Evolutionary conservation across 2,329 filamentous ascomycete species (phyloP), one percentile per base, ranked within the genome.

Genomic region (Graphilbum ipis-grandicollis): DNA sequence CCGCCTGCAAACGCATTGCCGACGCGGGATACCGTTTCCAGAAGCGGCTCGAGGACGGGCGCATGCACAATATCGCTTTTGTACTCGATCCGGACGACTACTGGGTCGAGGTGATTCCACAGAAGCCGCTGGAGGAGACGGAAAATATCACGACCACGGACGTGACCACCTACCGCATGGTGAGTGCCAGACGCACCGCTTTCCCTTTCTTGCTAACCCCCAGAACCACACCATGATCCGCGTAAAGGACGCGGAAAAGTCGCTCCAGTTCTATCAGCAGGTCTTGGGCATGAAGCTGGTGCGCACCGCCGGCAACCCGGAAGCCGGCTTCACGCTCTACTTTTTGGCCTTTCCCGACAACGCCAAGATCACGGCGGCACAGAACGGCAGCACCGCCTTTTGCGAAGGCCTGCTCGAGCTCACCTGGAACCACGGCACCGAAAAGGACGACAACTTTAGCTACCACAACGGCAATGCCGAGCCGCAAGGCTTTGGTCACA

Each of bases 181-280:
- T 68, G 47, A 37, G 55, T 25, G 10, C 9, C n/a, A n/a, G n/a
- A n/a, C n/a, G n/a, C n/a, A n/a, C n/a, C n/a, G n/a, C n/a, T n/a
- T n/a, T n/a, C n/a, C n/a, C n/a, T n/a, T n/a, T n/a, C n/a, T 21
- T 34, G 22, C 22, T 28, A 32, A 15, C 14, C 1, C 17, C 9
- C 42, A 79, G 74, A 86, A 90, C 60, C 82, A 90, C 60, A 85
- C 81, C 39, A 96, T 96, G 90, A 72, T 98, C 47, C 81, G 90
- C 22, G 79, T 96, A 59, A 96, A 94, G 62, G 75, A 82, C 47
- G 63, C 67, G 19, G 68, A 82, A 52, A 75, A 72, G 56, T 81
- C 76, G 13, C 63, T 86, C 50, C 73, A 75, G 50, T 88, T 82
- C 55, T 88, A 88, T 59, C 70, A 88, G 55, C 83, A 94, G 7